Base-by-base conservation (phyloP, 768 basidiomycete species). In the Exsudoporus frostii region DNA sequence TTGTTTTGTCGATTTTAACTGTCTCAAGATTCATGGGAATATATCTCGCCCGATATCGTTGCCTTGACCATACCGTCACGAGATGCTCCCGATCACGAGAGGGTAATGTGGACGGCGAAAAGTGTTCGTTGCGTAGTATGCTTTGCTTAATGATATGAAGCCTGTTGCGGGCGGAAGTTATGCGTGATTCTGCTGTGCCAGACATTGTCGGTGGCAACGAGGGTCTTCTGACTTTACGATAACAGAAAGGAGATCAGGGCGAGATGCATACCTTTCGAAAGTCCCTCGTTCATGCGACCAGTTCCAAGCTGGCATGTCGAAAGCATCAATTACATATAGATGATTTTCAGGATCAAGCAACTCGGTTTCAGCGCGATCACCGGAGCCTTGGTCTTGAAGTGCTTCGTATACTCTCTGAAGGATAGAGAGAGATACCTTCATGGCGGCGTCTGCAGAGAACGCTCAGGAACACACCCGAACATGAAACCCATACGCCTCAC, bases 1-100 rank as follows among this genome's bases (percentile, higher is more conserved):
- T 67, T 99, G 96, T 69, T 98, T 97, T 5, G 93, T 98, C 2
- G 97, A 96, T 63, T 86, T 92, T 19, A 99, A 76, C 94, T 96
- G 66, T 29, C 40, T 45, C 50, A 56, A 40, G 29, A 24, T 45
- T 56, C 38, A 56, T 62, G 58, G 54, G 65, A 57, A 61, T 50
- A 47, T 42, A 57, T 44, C 49, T 42, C 46, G 52, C 32, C 22
- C 24, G 44, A 55, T 45, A 56, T 46, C 42, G 53, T 37, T 53
- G 52, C 48, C 46, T 41, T 57, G 52, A 51, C 56, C 84, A 59
- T 64, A 92, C 92, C 56, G 96, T 97, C 42, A 98, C 86, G 51
- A 97, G 85, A 51, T 85, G 84, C 56, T 88, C 86, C 53, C 93
- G 76, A 70, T 98, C 92, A 48, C 85, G 82, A 15, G 92, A 94